Percentiles rank a stretch among this genome's conserved stretches.
These are phyloP conservation scores for Forsythia suspensa DNA, from an alignment of 257 asterid genomes.

Conservation along the genomic window DNA sequence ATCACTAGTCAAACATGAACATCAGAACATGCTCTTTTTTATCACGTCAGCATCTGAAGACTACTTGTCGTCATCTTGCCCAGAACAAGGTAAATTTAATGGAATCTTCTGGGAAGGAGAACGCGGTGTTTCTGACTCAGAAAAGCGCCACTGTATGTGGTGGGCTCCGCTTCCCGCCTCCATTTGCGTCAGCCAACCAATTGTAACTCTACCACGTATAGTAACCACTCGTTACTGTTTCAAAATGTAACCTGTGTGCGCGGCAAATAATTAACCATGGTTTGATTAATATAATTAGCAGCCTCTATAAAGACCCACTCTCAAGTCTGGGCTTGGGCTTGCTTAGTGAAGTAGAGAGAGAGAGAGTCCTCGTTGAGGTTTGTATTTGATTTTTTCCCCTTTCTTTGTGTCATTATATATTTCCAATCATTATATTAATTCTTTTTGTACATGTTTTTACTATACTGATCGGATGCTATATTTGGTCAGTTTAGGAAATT, in stretches of 20 bases:
- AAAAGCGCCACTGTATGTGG: background rate
- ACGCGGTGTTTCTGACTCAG: conserved; percentile 13
- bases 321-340: background rate
- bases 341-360: conserved; percentile 5
- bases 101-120: conserved; percentile 30
- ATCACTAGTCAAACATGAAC: no score
- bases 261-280: conserved; percentile 23
- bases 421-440: background rate
- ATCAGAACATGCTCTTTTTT: no score
- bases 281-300: conserved; percentile 24
- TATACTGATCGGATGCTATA: conserved; percentile 8
- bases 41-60: background rate
- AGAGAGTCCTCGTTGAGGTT: conserved; percentile 5
- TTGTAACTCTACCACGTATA: conserved; percentile 35
- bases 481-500: background rate
- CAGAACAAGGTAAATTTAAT: background rate
- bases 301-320: conserved; percentile 30
- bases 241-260: conserved; percentile 3
- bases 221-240: background rate
- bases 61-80: background rate
- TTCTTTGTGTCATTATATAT: background rate
- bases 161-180: conserved; percentile 29
- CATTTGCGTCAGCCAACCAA: conserved; percentile 33
- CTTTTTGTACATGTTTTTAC: background rate
- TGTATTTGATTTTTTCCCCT: background rate